phyloP scores from a whole-genome alignment of 192 early-diverging fungal genomes.

The Linnemannia zychae region DNA sequence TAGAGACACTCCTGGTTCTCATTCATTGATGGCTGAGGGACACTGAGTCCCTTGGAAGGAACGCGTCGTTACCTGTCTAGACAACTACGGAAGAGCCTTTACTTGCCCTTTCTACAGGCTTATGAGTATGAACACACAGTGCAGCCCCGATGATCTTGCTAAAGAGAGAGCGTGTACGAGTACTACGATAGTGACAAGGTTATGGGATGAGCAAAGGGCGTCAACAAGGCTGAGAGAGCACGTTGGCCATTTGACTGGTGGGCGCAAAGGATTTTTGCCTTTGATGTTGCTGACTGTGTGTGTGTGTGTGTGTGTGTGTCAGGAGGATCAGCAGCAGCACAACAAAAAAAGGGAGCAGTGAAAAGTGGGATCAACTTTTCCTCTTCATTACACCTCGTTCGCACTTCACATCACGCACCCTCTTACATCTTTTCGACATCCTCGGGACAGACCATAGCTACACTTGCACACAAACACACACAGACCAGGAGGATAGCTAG shows the following conservation, averaged over 20 bases:
- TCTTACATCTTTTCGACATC: neutral
- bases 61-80: too few species aligned
- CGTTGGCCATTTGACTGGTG: neutral
- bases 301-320: neutral
- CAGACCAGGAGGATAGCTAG: neutral
- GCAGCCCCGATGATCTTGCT: neutral
- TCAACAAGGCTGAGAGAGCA: neutral
- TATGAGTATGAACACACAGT: too few species aligned
- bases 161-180: neutral
- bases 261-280: neutral
- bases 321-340: neutral
- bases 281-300: neutral
- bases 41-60: too few species aligned
- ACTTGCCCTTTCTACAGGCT: too few species aligned
- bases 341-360: conserved; percentile 2
- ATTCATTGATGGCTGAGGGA: too few species aligned
- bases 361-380: neutral
- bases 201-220: neutral
- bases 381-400: neutral
- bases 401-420: neutral
- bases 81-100: too few species aligned
- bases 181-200: neutral
- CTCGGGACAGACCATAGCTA: neutral
- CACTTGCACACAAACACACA: neutral
- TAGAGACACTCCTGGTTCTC: too few species aligned